phyloP scores from a whole-genome alignment of 2,329 filamentous ascomycete genomes.

The Diaporthe batatas region DNA sequence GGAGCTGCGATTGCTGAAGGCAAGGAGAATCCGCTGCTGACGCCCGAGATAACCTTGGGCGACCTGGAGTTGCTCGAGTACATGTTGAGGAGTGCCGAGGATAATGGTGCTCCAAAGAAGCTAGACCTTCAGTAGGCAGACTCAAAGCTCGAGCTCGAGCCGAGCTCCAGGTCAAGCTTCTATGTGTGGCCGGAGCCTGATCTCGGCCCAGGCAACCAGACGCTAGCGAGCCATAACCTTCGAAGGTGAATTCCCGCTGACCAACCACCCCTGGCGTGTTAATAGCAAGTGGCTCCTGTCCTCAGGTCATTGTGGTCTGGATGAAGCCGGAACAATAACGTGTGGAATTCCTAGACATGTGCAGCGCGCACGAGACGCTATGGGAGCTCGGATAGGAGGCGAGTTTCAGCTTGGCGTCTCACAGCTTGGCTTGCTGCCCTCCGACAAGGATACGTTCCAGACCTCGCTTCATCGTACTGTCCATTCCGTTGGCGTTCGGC shows the following conservation, averaged over 20 bases:
- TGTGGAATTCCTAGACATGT: not conserved
- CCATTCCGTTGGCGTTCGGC: constrained; percentile 77
- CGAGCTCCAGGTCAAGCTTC: not conserved
- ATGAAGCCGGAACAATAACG: not conserved
- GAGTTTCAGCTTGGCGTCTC: constrained; percentile 4
- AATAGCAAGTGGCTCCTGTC: not conserved
- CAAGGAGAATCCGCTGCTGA: constrained; percentile 63
- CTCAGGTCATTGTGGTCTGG: not conserved
- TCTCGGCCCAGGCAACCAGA: not conserved
- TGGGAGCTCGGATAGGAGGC: not conserved
- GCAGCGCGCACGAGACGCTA: constrained; percentile 28
- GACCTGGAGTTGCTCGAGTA: constrained; percentile 72
- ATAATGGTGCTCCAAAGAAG: constrained; percentile 55
- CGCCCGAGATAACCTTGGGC: constrained; percentile 68
- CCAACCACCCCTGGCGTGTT: constrained; percentile 15
- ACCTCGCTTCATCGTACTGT: constrained; percentile 67
- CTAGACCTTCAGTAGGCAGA: constrained; percentile 54
- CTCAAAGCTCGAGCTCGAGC: not conserved
- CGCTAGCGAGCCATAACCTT: constrained; percentile 8
- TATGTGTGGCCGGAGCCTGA: not conserved
- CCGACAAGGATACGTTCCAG: constrained; percentile 67
- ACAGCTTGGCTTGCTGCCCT: constrained; percentile 47
- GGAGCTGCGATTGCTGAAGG: constrained; percentile 65
- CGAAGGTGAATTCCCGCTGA: not conserved
- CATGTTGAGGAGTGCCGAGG: constrained; percentile 63